Evolutionary conservation across 2,329 filamentous ascomycete genomes (phyloP), one percentile per base, ranked within the genome.

Genomic region (Fusarium secorum): DNA sequence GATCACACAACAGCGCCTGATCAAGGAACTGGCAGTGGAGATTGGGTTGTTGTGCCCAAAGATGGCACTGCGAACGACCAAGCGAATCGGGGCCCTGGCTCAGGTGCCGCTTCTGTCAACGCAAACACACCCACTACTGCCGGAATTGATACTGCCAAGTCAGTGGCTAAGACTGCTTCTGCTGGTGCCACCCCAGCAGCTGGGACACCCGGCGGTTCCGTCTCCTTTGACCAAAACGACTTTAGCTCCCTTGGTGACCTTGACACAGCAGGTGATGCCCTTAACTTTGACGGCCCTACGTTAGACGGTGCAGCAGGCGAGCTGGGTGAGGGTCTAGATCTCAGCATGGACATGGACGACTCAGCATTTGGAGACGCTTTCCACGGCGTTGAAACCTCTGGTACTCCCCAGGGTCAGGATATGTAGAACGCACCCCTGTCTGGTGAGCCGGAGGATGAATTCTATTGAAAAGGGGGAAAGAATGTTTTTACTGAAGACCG

Each of bases 291-390:
- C 44, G 87, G 87, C 20, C 86, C 88, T 18, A 85, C 87, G 54
- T 79, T 85, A 33, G 84, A 85, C 42, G 79, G 77, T 7, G 78
- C 75, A 2, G 81, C 79, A 4, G 84, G 82, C 7, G 85, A 84
- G 33, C 79, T 88, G 8, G 87, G 83, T 26, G 87, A 88, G 44
- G 88, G 86, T 13, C 79, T 88, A n/a, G 86, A 87, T 77, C 79
- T 90, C 55, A 85, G 87, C 73, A 87, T 90, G 82, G 91, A 91
- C 69, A 87, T 94, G 83, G 91, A 93, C 49, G 91, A 94, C 76
- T 93, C 91, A 38, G 93, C 92, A 3, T 96, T 96, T 82, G 93
- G 92, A 5, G 92, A 96, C 74, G 93, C 93, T 1, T 93, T 95
- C 80, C 92, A 94, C 74, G 88, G 87, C 8, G 86, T 89, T 17